A percentile compares a stretch with the other conserved stretches of the same genome.
phyloP scores from a whole-genome alignment of 2,329 filamentous ascomycete genomes.

The Talaromyces sp. region DNA sequence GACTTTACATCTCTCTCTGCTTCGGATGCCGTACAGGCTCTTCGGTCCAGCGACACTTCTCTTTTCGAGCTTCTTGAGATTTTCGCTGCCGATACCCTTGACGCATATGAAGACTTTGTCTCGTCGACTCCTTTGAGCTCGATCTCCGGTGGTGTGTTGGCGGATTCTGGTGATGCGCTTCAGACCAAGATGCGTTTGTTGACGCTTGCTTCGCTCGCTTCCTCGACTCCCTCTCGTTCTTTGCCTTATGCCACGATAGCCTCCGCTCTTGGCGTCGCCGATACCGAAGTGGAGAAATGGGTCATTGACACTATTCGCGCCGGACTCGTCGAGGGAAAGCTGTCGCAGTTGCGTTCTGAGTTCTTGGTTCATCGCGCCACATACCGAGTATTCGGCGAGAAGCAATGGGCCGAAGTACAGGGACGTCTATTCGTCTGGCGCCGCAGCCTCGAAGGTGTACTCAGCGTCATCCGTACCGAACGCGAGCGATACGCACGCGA shows the following conservation, averaged over 20 bases:
- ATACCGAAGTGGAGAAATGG: conserved; percentile 93
- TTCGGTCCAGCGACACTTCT: conserved; percentile 77
- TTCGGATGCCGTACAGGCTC: conserved; percentile 76
- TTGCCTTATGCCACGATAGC: conserved; percentile 85
- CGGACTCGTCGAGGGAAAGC: conserved; percentile 91
- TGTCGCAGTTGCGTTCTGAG: conserved; percentile 86
- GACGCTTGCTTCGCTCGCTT: conserved; percentile 85
- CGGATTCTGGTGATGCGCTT: conserved; percentile 72
- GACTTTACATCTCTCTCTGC: conserved; percentile 71
- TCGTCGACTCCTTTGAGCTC: conserved; percentile 52
- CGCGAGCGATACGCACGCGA: conserved; percentile 77
- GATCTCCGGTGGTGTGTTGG: conserved; percentile 82
- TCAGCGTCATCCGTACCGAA: conserved; percentile 75
- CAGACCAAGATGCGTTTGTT: conserved; percentile 95
- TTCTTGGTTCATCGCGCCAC: conserved; percentile 96
- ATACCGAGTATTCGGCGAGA: conserved; percentile 95
- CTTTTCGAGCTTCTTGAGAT: conserved; percentile 93
- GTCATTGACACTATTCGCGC: conserved; percentile 97
- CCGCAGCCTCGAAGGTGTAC: conserved; percentile 73
- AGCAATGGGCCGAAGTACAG: conserved; percentile 95
- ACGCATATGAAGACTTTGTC: conserved; percentile 94
- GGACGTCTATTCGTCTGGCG: conserved; percentile 90
- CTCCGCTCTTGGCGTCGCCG: conserved; percentile 77
- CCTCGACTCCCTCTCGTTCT: conserved; percentile 77
- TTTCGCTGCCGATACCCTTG: conserved; percentile 88